These are phyloP conservation scores for Fonsecaea pedrosoi DNA, from an alignment of 2,329 filamentous ascomycete genomes.

Conservation along the genomic window DNA sequence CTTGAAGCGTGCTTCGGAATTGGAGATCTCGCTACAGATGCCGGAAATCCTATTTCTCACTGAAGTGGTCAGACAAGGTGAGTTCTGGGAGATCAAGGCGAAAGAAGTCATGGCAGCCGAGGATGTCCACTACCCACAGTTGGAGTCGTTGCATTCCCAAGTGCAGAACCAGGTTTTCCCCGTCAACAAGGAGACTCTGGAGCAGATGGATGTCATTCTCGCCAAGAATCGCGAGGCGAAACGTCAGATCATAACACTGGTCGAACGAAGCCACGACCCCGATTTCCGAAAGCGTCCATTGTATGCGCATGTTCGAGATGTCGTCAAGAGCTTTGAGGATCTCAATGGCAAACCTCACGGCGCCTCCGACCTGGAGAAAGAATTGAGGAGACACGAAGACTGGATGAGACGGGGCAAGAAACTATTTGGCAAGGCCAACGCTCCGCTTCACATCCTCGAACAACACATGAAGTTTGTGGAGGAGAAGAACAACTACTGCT, in stretches of 20 bases:
- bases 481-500: slow-evolving; percentile 87
- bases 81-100: slow-evolving; percentile 91
- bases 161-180: slow-evolving; percentile 69
- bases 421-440: slow-evolving; percentile 96
- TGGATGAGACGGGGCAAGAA: slow-evolving; percentile 99
- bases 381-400: slow-evolving; percentile 93
- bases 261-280: slow-evolving; percentile 74
- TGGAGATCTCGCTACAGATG: slow-evolving; percentile 80
- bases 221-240: slow-evolving; percentile 96
- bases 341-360: slow-evolving; percentile 91
- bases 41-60: slow-evolving; percentile 78
- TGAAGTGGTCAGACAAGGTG: slow-evolving; percentile 76
- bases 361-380: slow-evolving; percentile 89
- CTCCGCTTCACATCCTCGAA: slow-evolving; percentile 92
- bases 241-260: slow-evolving; percentile 81
- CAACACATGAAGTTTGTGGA: slow-evolving; percentile 93
- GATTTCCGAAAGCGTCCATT: slow-evolving; percentile 81
- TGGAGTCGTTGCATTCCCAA: slow-evolving; percentile 88
- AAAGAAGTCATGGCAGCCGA: slow-evolving; percentile 93
- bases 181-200: slow-evolving; percentile 79
- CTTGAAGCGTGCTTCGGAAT: slow-evolving; percentile 75
- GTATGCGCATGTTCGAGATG: slow-evolving; percentile 87
- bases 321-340: slow-evolving; percentile 84
- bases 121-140: slow-evolving; percentile 88
- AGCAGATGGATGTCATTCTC: slow-evolving; percentile 85